A percentile compares a stretch with the other conserved stretches of the same genome.
These are phyloP conservation scores for Podospora pseudopauciseta DNA, from an alignment of 495 filamentous ascomycete species.

Conservation along the genomic window DNA sequence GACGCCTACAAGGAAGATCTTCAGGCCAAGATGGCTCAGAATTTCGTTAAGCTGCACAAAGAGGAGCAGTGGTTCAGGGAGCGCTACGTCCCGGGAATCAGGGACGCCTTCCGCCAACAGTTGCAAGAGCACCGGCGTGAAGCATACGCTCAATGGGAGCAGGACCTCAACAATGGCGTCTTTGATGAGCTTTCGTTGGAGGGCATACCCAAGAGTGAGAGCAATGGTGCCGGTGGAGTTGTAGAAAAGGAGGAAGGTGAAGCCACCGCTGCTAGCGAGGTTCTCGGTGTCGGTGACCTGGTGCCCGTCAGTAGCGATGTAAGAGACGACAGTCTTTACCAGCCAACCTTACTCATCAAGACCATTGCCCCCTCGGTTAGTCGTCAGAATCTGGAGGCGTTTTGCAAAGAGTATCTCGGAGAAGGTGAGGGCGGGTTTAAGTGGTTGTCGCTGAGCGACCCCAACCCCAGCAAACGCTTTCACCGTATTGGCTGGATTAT, in stretches of 20 bases:
- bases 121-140: slow-evolving; percentile 71
- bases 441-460: slow-evolving; percentile 90
- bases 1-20: slow-evolving; percentile 92
- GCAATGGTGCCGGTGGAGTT: slow-evolving; percentile 78
- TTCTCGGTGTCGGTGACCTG: slow-evolving; percentile 85
- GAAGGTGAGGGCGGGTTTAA: slow-evolving; percentile 84
- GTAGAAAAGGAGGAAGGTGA: slow-evolving; percentile 95
- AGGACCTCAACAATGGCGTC: slow-evolving; percentile 70
- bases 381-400: slow-evolving; percentile 84
- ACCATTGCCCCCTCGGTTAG: slow-evolving; percentile 96
- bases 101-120: slow-evolving; percentile 62
- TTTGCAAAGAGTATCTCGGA: slow-evolving; percentile 87
- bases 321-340: slow-evolving; percentile 73
- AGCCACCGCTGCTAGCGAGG: slow-evolving; percentile 82
- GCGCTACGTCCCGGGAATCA: slow-evolving; percentile 79
- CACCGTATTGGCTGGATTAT: slow-evolving; percentile 99
- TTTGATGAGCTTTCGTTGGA: slow-evolving; percentile 96
- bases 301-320: slow-evolving; percentile 77
- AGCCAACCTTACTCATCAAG: slow-evolving; percentile 94
- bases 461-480: slow-evolving; percentile 93
- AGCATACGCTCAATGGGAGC: slow-evolving; percentile 77
- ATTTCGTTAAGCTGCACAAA: slow-evolving; percentile 87
- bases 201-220: slow-evolving; percentile 90
- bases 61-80: slow-evolving; percentile 97
- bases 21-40: slow-evolving; percentile 82